phyloP scores from a whole-genome alignment of 2,329 filamentous ascomycete genomes.

The Sporothrix inflata region DNA sequence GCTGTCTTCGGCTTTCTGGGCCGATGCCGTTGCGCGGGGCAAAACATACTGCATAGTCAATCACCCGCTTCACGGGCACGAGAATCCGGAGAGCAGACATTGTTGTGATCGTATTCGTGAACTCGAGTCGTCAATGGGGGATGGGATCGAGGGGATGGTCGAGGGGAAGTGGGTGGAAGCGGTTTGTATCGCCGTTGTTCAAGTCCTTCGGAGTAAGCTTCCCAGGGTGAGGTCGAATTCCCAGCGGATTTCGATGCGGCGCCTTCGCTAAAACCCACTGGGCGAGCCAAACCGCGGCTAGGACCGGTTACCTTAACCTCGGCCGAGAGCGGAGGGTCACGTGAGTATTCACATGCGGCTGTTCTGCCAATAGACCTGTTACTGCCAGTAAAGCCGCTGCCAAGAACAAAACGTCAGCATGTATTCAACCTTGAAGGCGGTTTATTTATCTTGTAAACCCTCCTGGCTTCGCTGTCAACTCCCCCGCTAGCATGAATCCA shows the following conservation, averaged over 20 bases:
- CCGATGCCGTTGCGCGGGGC: background rate
- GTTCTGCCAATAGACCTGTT: background rate
- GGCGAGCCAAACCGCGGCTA: constrained; percentile 32
- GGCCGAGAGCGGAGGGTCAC: constrained; percentile 34
- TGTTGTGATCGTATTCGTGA: constrained; percentile 40
- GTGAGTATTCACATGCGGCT: constrained; percentile 23
- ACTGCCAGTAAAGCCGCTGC: too few relatives aligned
- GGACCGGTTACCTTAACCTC: constrained; percentile 32
- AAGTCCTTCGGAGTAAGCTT: constrained; percentile 11
- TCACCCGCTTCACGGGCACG: constrained; percentile 81
- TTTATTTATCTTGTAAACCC: background rate
- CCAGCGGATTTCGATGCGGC: constrained; percentile 22
- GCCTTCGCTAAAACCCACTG: constrained; percentile 10
- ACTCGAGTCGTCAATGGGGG: background rate
- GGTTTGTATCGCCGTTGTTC: background rate
- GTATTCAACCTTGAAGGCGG: background rate
- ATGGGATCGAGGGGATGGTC: background rate
- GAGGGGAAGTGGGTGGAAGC: background rate
- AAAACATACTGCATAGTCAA: constrained; percentile 76
- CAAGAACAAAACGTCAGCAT: too few relatives aligned
- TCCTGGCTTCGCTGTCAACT: background rate
- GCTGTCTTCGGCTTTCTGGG: background rate
- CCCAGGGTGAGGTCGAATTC: background rate
- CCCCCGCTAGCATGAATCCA: background rate
- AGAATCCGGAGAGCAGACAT: constrained; percentile 74